These are phyloP conservation scores for Prunus mongolica DNA, from an alignment of 306 rosid genomes.

Conservation along the genomic window DNA sequence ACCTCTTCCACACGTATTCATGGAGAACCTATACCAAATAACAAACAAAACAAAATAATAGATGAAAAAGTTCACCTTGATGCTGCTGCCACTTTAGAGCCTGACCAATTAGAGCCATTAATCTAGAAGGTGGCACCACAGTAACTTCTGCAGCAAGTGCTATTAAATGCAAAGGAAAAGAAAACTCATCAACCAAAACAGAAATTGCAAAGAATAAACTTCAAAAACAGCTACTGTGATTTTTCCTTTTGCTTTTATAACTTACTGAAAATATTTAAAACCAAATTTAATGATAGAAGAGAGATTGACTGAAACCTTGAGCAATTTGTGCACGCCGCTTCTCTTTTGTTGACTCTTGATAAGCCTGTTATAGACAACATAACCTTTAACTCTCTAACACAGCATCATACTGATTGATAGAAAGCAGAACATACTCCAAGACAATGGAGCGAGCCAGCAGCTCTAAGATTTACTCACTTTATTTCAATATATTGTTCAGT, in stretches of 20 bases:
- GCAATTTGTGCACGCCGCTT: constrained; percentile 86
- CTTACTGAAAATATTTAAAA: constrained; percentile 1
- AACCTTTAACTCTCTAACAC: constrained; percentile 10
- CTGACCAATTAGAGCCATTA: constrained; percentile 97
- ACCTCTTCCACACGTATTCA: neutral
- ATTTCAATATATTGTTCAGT: too few species aligned
- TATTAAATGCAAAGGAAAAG: constrained; percentile 40
- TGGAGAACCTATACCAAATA: neutral
- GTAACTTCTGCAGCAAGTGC: constrained; percentile 93
- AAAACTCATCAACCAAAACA: constrained; percentile 3
- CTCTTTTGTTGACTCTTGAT: constrained; percentile 96
- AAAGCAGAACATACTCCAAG: neutral
- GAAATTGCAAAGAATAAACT: neutral
- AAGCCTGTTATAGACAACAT: constrained; percentile 58
- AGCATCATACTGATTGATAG: neutral
- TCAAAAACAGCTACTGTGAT: neutral
- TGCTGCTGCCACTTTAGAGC: constrained; percentile 99
- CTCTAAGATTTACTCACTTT: too few species aligned
- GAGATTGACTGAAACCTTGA: constrained; percentile 59
- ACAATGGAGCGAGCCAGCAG: neutral
- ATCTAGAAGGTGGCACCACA: constrained; percentile 94
- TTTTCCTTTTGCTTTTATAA: neutral
- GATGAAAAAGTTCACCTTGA: constrained; percentile 54
- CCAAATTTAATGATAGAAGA: constrained; percentile 5
- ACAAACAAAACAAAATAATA: neutral